A percentile compares a stretch with the other conserved stretches of the same genome.
These are phyloP conservation scores for Thermoascus crustaceus DNA, from an alignment of 2,329 filamentous ascomycete genomes.

Conservation along the genomic window DNA sequence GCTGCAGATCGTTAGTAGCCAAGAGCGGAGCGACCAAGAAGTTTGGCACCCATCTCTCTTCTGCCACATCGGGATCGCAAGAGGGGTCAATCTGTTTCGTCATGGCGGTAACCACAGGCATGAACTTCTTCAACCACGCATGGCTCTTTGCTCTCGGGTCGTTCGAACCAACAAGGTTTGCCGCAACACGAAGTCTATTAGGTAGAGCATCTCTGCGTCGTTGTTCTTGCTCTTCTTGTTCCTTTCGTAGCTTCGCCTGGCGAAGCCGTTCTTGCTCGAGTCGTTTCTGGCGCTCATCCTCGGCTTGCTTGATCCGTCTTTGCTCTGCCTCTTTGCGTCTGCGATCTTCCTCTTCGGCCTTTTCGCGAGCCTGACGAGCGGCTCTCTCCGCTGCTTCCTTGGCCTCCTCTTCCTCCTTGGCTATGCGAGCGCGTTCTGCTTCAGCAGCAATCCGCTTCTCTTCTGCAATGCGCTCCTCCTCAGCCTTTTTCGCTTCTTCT, in stretches of 20 bases:
- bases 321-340: constrained; percentile 37
- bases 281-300: constrained; percentile 38
- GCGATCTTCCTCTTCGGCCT: constrained; percentile 36
- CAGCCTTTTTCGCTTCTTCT: constrained; percentile 19
- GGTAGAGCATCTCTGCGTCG: constrained; percentile 40
- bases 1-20: constrained; percentile 42
- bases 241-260: constrained; percentile 35
- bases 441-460: constrained; percentile 22
- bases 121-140: constrained; percentile 38
- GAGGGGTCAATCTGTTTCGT: constrained; percentile 35
- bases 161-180: constrained; percentile 37
- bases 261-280: constrained; percentile 36
- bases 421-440: constrained; percentile 22
- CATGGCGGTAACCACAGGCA: constrained; percentile 38
- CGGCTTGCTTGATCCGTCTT: constrained; percentile 35
- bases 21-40: constrained; percentile 42
- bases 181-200: constrained; percentile 36
- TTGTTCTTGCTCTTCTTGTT: constrained; percentile 39
- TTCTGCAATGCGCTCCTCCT: constrained; percentile 24
- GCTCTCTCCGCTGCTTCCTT: constrained; percentile 22
- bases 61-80: constrained; percentile 27
- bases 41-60: constrained; percentile 43
- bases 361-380: constrained; percentile 30
- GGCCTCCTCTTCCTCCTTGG: constrained; percentile 24
- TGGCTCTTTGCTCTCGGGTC: constrained; percentile 34